Conservation (phyloP, 108 stramenopile genomes). For the Fragilariopsis cylindrus region DNA sequence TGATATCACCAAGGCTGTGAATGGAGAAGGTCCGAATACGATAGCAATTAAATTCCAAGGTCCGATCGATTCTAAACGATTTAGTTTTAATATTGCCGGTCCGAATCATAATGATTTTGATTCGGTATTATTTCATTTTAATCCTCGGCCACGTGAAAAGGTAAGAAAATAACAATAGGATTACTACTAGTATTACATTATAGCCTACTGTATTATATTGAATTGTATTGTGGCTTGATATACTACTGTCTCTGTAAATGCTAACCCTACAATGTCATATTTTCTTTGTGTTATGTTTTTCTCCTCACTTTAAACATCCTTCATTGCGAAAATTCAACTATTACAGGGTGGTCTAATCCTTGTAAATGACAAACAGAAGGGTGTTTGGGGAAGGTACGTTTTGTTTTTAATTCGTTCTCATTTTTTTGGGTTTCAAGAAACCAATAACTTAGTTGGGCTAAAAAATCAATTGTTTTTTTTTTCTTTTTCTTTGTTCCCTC, state of each 20-base stretch:
- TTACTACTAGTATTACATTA: too few species aligned
- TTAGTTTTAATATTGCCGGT: conserved; percentile 78
- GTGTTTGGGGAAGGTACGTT: conserved; percentile 66
- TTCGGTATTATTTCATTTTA: conserved; percentile 78
- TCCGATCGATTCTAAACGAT: conserved; percentile 72
- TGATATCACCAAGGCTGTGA: conserved; percentile 44
- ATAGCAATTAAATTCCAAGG: conserved; percentile 84
- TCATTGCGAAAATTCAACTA: too few species aligned
- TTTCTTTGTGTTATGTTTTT: too few species aligned
- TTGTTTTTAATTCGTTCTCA: background rate
- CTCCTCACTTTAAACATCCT: too few species aligned
- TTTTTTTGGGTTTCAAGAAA: too few species aligned
- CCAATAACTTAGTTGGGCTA: too few species aligned
- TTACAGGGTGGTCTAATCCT: conserved; percentile 65
- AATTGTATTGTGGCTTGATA: too few species aligned
- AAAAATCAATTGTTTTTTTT: too few species aligned
- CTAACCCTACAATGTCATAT: too few species aligned
- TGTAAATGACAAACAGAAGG: conserved; percentile 78
- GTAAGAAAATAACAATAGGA: too few species aligned
- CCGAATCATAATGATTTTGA: conserved; percentile 63
- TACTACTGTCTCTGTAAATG: background rate
- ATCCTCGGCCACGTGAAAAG: conserved; percentile 72
- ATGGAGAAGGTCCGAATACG: conserved; percentile 67
- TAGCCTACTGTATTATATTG: too few species aligned
- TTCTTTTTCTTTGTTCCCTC: too few species aligned